Evolutionary conservation across 129 eudicot genomes (phyloP), one percentile per base, ranked within the genome.

Genomic region (Flaveria robusta): DNA sequence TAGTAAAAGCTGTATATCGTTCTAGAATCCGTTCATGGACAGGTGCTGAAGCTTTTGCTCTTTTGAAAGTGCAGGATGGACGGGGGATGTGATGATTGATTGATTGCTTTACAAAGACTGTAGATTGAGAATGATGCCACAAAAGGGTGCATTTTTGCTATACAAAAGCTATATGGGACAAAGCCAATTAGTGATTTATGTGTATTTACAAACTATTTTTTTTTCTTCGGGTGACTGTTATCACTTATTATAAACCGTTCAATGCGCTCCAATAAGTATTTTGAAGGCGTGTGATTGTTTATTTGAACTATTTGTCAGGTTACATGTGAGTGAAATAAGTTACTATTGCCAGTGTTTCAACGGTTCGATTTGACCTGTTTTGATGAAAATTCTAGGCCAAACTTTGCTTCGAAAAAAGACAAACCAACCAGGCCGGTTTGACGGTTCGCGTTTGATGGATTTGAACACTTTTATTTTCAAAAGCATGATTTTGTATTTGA

Each of bases 11-110:
- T 42, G 70, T 74, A 43, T 42, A 45, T 45, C n/a, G 55, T 24
- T 74, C 34, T 62, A 54, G 51, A 72, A 29, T 19, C 7, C 1
- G 50, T 34, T 18, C 51, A 54, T 72, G 13, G 31, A 7, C 19
- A 54, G 52, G 47, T 31, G 14, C 12, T 6, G 27, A 31, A 54
- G 31, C 51, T 54, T 54, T 72, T 31, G 20, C 22, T 31, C 20
- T 72, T 72, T 72, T 54, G 51, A 72, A 72, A 54, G 51, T 51
- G 76, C 37, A 54, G n/a, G 47, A 66, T 66, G 71, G 27, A 20
- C 51, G 4, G n/a, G n/a, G 18, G 51, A 9, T 3, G 71, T 37
- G 27, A 41, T 41, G 31, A 66, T 66, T 68, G 72, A 34, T 68
- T 20, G 52, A 66, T 66, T 68, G 72, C 55, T 68, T 20, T 68